phyloP scores from a whole-genome alignment of 805 yeast species.

The Zygosaccharomyces bailii region DNA sequence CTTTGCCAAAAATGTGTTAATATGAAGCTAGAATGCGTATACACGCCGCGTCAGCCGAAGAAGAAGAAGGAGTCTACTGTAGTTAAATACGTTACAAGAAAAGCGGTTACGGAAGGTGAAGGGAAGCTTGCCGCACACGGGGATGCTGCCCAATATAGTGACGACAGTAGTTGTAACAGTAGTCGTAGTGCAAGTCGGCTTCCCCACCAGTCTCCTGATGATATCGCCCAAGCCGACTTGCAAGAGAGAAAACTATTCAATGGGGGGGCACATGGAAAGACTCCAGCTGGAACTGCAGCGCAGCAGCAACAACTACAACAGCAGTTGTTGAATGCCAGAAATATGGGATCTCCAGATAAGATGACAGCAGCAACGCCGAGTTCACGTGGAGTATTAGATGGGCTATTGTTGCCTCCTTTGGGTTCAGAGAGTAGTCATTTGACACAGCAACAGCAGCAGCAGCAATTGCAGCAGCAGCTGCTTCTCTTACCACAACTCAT shows the following conservation, averaged over 20 bases:
- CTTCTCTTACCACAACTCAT: constrained; percentile 29
- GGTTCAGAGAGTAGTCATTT: constrained; percentile 16
- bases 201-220: constrained; percentile 7
- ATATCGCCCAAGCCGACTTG: constrained; percentile 1
- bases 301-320: constrained; percentile 4
- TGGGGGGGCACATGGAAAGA: background rate
- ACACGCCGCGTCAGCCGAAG: constrained; percentile 36
- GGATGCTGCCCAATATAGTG: constrained; percentile 9
- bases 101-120: constrained; percentile 15
- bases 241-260: constrained; percentile 3
- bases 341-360: constrained; percentile 10
- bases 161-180: constrained; percentile 11
- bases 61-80: constrained; percentile 21
- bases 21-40: constrained; percentile 75
- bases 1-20: constrained; percentile 73
- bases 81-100: constrained; percentile 19
- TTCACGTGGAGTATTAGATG: constrained; percentile 15
- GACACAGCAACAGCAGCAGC: constrained; percentile 23
- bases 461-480: constrained; percentile 28
- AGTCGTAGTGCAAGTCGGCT: constrained; percentile 11
- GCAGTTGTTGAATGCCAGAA: constrained; percentile 1
- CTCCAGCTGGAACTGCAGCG: background rate
- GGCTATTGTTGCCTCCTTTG: constrained; percentile 28
- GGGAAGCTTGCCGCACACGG: constrained; percentile 14
- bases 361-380: constrained; percentile 5